Percentiles rank a stretch among this genome's conserved stretches.
These are phyloP conservation scores for Picea sitchensis DNA, from an alignment of 75 land plant genomes.

Conservation along the genomic window DNA sequence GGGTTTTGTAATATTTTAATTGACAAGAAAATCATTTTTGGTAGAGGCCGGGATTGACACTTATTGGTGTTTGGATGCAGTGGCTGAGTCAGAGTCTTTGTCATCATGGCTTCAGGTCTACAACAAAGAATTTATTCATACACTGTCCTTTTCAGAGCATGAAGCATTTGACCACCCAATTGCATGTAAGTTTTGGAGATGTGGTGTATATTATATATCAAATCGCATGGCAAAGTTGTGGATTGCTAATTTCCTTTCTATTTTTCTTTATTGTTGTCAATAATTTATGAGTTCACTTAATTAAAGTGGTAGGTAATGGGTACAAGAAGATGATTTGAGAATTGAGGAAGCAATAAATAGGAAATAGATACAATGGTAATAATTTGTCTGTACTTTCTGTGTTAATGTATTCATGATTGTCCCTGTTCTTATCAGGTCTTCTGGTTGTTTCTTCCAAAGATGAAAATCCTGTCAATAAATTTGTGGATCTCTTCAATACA, in stretches of 20 bases:
- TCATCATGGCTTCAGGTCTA: slow-evolving; percentile 86
- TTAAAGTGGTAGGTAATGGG: background rate
- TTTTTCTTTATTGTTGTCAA: background rate
- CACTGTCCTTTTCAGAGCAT: slow-evolving; percentile 93
- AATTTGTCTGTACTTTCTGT: background rate
- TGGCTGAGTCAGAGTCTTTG: slow-evolving; percentile 45
- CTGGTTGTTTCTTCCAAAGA: slow-evolving; percentile 92
- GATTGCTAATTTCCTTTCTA: background rate
- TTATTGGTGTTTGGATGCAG: slow-evolving; percentile 44
- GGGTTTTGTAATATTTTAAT: background rate
- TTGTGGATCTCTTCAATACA: slow-evolving; percentile 83
- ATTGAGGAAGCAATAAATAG: background rate
- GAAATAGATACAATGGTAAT: background rate
- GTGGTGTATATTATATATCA: background rate
- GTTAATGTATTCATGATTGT: background rate
- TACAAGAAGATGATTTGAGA: background rate
- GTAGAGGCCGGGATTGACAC: background rate
- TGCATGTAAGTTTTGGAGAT: slow-evolving; percentile 66
- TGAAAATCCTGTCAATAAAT: slow-evolving; percentile 73
- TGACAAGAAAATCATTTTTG: background rate
- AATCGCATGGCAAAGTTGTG: background rate
- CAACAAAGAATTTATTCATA: slow-evolving; percentile 66
- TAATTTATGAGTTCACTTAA: background rate
- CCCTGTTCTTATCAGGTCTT: slow-evolving; percentile 55
- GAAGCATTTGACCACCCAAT: slow-evolving; percentile 99